phyloP scores from a whole-genome alignment of 164 flowering plant genomes.

The Aristolochia contorta region DNA sequence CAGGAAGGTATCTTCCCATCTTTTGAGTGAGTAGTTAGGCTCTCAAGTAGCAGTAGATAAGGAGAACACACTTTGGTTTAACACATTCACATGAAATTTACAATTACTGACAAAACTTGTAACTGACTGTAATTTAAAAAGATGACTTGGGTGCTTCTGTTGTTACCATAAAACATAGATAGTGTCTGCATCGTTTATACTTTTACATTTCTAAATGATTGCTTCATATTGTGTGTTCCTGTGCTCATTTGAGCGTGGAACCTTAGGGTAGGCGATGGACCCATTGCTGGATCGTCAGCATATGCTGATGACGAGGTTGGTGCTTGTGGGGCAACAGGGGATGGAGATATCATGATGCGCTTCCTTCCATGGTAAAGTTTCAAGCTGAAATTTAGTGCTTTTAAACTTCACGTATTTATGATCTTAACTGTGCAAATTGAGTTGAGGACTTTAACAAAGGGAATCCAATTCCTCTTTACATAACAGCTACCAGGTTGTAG shows the following conservation, averaged over 20 bases:
- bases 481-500: slow-evolving; percentile 86
- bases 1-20: slow-evolving; percentile 58
- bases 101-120: too few species aligned
- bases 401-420: neutral
- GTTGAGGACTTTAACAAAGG: too few species aligned
- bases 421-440: neutral
- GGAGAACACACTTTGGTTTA: too few species aligned
- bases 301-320: slow-evolving; percentile 92
- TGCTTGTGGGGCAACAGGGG: slow-evolving; percentile 97
- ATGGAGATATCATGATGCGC: slow-evolving; percentile 99
- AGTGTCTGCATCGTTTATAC: too few species aligned
- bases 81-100: too few species aligned
- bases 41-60: too few species aligned
- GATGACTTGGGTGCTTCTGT: too few species aligned
- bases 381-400: neutral
- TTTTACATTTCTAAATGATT: too few species aligned
- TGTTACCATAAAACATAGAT: too few species aligned
- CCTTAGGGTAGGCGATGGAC: slow-evolving; percentile 94
- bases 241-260: neutral
- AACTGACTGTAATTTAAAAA: too few species aligned
- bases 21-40: too few species aligned
- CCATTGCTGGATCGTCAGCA: slow-evolving; percentile 91
- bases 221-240: neutral
- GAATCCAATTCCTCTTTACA: neutral
- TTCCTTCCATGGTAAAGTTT: slow-evolving; percentile 80